Conservation (phyloP, 1,284 basidiomycete genomes). For the Bothia castanella region DNA sequence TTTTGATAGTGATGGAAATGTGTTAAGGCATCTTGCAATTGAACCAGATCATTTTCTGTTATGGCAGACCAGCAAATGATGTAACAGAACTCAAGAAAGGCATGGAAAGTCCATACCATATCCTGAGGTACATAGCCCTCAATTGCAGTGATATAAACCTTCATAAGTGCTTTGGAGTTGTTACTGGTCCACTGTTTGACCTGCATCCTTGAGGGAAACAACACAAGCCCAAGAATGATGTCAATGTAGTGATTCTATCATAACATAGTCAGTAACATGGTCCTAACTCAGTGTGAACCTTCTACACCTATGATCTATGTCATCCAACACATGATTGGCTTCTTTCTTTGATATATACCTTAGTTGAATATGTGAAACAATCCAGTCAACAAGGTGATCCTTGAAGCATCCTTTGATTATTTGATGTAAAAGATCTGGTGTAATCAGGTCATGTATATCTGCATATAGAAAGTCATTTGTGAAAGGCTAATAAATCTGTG, state of each 20-base stretch:
- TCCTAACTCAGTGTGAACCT: too few species aligned
- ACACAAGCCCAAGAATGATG: too few species aligned
- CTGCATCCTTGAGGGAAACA: too few species aligned
- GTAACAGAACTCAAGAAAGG: constrained; percentile 16
- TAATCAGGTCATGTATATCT: neutral
- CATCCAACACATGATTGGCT: neutral
- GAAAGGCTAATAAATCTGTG: too few species aligned
- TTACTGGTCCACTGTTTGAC: constrained; percentile 18
- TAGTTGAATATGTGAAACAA: too few species aligned
- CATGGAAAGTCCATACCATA: neutral
- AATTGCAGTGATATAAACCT: constrained; percentile 8
- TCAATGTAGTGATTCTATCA: too few species aligned
- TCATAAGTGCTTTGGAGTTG: constrained; percentile 20
- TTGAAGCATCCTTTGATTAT: constrained; percentile 6
- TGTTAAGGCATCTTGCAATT: neutral
- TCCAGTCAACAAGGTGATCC: constrained; percentile 4
- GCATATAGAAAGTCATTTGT: constrained; percentile 3
- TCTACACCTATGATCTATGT: neutral
- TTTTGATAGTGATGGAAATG: neutral
- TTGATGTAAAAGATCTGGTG: constrained; percentile 3
- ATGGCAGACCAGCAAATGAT: neutral
- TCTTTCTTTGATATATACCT: neutral
- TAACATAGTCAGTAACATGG: too few species aligned
- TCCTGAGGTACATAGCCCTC: constrained; percentile 7
- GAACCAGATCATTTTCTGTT: neutral